Conservation (phyloP, 2,329 filamentous ascomycete genomes). For the Aschersonia sp. region DNA sequence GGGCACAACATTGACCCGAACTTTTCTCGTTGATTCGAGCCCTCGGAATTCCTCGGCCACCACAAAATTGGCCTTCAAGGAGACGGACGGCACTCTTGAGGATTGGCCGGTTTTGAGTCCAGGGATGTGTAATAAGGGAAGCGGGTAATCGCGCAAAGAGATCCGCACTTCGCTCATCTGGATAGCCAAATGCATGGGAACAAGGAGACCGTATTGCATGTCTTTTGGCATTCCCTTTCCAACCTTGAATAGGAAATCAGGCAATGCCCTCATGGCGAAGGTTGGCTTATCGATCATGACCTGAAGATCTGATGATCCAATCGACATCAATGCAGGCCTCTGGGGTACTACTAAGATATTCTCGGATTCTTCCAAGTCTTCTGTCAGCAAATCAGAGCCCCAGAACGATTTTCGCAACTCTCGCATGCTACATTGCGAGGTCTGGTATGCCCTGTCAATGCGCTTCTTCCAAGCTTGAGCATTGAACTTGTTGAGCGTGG, state of each 20-base stretch:
- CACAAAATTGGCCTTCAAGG: slow-evolving; percentile 80
- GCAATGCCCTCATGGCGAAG: slow-evolving; percentile 69
- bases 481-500: slow-evolving; percentile 65
- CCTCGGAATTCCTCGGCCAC: slow-evolving; percentile 88
- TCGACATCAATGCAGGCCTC: slow-evolving; percentile 68
- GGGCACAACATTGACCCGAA: slow-evolving; percentile 74
- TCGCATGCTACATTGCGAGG: slow-evolving; percentile 58
- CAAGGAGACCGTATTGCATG: slow-evolving; percentile 76
- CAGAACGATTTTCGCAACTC: slow-evolving; percentile 70
- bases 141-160: slow-evolving; percentile 81
- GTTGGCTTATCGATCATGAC: slow-evolving; percentile 83
- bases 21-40: slow-evolving; percentile 61
- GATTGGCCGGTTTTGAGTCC: slow-evolving; percentile 68
- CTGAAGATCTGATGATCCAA: slow-evolving; percentile 71
- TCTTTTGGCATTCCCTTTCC: slow-evolving; percentile 94
- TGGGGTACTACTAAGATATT: slow-evolving; percentile 74
- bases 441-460: slow-evolving; percentile 61
- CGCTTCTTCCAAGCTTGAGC: slow-evolving; percentile 83
- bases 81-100: slow-evolving; percentile 64
- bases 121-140: slow-evolving; percentile 84
- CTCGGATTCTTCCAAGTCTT: slow-evolving; percentile 71
- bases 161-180: slow-evolving; percentile 81
- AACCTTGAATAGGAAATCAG: slow-evolving; percentile 71
- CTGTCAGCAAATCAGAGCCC: slow-evolving; percentile 65
- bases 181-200: slow-evolving; percentile 81